phyloP scores from a whole-genome alignment of 106 monocot species.

The Dendrobium chrysotoxum region DNA sequence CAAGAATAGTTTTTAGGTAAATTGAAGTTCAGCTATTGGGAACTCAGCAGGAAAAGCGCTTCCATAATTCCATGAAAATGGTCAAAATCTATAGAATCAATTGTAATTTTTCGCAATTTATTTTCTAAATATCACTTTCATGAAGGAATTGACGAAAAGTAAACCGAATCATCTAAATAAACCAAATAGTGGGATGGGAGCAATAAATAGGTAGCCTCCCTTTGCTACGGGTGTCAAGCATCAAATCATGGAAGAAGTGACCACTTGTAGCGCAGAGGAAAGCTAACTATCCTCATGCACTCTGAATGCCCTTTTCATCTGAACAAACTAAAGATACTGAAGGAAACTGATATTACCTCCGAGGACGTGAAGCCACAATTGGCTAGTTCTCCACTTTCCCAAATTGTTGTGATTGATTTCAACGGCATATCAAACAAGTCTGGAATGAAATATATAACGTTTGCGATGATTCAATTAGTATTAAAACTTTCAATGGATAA shows the following conservation, averaged over 20 bases:
- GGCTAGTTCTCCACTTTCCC: constrained; percentile 80
- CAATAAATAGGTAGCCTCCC: not conserved
- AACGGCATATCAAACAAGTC: constrained; percentile 89
- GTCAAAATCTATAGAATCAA: no score
- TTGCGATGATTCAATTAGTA: not conserved
- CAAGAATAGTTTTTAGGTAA: no score
- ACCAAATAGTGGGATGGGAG: no score
- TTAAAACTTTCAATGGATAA: not conserved
- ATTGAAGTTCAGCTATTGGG: no score
- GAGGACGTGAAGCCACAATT: constrained; percentile 65
- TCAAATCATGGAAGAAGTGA: not conserved
- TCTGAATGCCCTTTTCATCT: not conserved
- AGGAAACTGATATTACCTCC: constrained; percentile 47
- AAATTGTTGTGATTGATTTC: constrained; percentile 64
- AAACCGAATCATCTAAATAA: no score
- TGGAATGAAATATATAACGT: constrained; percentile 22
- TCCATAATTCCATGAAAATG: no score
- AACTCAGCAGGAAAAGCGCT: no score
- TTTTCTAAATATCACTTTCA: no score
- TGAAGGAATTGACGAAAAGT: no score
- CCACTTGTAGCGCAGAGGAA: not conserved
- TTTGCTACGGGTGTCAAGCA: no score
- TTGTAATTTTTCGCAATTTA: no score
- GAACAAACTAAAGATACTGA: not conserved
- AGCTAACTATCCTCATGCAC: not conserved